Evolutionary conservation across 2,329 filamentous ascomycete genomes (phyloP), one percentile per base, ranked within the genome.

Genomic region (Xylariaceae sp.): DNA sequence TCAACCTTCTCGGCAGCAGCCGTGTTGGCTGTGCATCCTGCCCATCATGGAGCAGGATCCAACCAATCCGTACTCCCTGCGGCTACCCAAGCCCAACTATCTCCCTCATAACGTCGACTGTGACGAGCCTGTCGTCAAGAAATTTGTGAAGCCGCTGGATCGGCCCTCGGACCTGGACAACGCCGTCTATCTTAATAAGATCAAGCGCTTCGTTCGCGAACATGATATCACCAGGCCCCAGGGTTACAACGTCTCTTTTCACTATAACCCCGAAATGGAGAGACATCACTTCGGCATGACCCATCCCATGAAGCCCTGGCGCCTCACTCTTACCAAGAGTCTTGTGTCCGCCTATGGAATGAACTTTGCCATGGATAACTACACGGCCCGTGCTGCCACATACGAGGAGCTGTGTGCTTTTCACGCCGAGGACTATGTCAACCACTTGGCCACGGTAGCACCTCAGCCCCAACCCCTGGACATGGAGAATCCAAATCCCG

Each of bases 271-370:
- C 1, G 85, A 89, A 52, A 95, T 97, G 67, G 94, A 99, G 72
- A 87, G 88, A 66, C 92, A 97, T 70, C 94, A 99, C 69, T 99
- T 99, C 68, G 94, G 94, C 58, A 87, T 89, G 71, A 91, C 89
- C 10, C 94, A 99, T 74, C 94, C 94, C 17, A 99, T 99, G 94
- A 99, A 99, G 69, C 94, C 94, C 51, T 97, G 94, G 92, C 89
- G 94, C 33, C 75, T 99, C 56, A 96, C 91, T 14, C 79, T 99
- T 48, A 95, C 94, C 49, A 97, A 99, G 69, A 90, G 94, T 62
- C 81, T 99, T 42, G 90, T 99, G 56, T 86, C 95, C 66, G 87
- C 90, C 1, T 97, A 97, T 68, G 94, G 94, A 58, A 89, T 99
- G 80, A 90, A 95, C 62, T 88, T 92, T 63, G 90, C 90, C 55